These are phyloP conservation scores for Russula compacta DNA, from an alignment of 768 basidiomycete species.

Conservation along the genomic window DNA sequence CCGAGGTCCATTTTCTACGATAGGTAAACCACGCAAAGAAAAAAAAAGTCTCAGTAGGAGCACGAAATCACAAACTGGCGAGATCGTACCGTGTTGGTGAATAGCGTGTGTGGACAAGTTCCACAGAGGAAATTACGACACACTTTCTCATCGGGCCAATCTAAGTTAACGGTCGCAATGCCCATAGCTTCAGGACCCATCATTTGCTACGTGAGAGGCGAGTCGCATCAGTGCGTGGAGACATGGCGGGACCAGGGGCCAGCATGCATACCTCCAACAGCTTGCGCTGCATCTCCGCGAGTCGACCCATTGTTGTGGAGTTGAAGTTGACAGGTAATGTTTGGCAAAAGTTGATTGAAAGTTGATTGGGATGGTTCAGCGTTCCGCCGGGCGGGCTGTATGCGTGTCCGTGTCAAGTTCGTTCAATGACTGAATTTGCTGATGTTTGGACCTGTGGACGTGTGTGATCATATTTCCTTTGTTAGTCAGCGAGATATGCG, in stretches of 20 bases:
- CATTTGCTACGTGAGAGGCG: constrained; percentile 68
- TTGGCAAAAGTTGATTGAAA: background rate
- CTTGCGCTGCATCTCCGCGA: constrained; percentile 98
- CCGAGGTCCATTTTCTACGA: constrained; percentile 98
- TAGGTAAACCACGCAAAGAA: background rate
- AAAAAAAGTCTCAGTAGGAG: background rate
- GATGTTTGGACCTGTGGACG: constrained; percentile 6
- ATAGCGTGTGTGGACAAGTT: constrained; percentile 95
- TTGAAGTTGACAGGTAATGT: background rate
- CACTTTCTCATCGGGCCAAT: constrained; percentile 95
- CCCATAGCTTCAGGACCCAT: constrained; percentile 99
- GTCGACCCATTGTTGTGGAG: constrained; percentile 65
- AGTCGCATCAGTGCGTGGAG: constrained; percentile 26
- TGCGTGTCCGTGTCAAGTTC: background rate
- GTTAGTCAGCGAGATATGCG: background rate
- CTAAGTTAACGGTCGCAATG: constrained; percentile 82
- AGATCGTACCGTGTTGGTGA: constrained; percentile 86
- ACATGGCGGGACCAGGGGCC: background rate
- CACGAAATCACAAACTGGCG: background rate
- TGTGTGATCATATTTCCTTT: background rate
- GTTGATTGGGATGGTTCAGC: background rate
- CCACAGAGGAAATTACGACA: constrained; percentile 98
- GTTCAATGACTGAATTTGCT: background rate
- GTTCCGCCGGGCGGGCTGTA: background rate
- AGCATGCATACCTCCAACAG: constrained; percentile 50